Evolutionary conservation across 2,329 filamentous ascomycete genomes (phyloP).

Genomic region (Colletotrichum sp.): DNA sequence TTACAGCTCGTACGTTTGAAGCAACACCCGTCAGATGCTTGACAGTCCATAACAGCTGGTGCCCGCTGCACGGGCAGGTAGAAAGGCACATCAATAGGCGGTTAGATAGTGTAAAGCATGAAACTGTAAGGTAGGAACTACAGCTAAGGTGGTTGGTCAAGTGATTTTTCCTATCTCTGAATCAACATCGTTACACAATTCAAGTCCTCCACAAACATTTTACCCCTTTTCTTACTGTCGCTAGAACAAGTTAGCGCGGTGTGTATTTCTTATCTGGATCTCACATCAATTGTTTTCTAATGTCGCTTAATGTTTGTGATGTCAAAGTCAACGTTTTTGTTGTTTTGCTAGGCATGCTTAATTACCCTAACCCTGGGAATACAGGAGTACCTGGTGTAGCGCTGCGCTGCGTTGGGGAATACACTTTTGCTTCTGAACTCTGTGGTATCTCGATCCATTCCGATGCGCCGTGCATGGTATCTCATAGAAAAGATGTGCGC

Average conservation of each 20-base stretch:
- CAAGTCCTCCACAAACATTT: not conserved
- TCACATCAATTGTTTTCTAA: not conserved
- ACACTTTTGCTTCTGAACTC: not conserved
- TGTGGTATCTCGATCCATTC: slow-evolving; percentile 1
- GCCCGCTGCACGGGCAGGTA: not conserved
- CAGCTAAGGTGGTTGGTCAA: not conserved
- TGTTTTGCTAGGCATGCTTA: not conserved
- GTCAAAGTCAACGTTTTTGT: not conserved
- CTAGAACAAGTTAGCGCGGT: not conserved
- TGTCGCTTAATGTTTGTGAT: not conserved
- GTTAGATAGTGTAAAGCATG: not conserved
- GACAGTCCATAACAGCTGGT: not conserved
- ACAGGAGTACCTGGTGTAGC: not conserved
- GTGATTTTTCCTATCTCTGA: not conserved
- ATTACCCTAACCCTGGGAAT: not conserved
- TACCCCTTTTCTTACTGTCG: not conserved
- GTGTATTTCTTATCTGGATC: not conserved
- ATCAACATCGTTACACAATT: not conserved
- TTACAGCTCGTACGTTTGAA: not conserved
- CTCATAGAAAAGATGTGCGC: not conserved
- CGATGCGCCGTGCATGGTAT: not conserved
- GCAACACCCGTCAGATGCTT: not conserved
- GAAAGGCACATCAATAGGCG: not conserved
- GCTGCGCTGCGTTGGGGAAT: not conserved
- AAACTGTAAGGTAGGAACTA: not conserved